Evolutionary conservation across 2,329 filamentous ascomycete genomes (phyloP).

Genomic region (Kalmusia sp.): DNA sequence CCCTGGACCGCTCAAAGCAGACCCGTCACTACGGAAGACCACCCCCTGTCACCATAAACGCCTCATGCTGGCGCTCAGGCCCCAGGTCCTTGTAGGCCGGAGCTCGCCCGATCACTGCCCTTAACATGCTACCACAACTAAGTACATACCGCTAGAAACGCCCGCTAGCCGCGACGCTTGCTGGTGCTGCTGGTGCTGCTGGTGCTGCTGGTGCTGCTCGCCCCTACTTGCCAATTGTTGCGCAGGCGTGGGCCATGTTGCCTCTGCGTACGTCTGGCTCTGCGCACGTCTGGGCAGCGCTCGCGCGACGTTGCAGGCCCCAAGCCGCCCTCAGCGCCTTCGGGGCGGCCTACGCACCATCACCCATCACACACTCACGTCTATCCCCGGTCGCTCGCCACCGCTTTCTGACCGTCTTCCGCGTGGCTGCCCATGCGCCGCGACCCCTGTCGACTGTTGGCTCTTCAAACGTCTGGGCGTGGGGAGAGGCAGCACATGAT

Average conservation of each 20-base stretch:
- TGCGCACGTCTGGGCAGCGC: too few relatives aligned
- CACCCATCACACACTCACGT: not conserved
- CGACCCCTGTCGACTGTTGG: conserved; percentile 14
- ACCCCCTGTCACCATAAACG: conserved; percentile 8
- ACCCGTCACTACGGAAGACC: conserved; percentile 10
- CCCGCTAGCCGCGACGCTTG: conserved; percentile 5
- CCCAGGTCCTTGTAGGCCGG: conserved; percentile 9
- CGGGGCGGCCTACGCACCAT: not conserved
- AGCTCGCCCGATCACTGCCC: conserved; percentile 10
- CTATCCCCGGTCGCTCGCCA: conserved; percentile 10
- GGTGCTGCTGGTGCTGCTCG: too few relatives aligned
- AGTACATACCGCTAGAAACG: conserved; percentile 4
- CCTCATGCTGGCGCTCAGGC: conserved; percentile 2
- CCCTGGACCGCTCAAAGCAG: conserved; percentile 9
- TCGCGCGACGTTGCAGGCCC: too few relatives aligned
- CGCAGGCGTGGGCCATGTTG: too few relatives aligned
- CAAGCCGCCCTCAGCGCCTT: too few relatives aligned
- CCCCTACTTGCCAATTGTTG: too few relatives aligned
- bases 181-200: too few relatives aligned
- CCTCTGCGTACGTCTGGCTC: too few relatives aligned
- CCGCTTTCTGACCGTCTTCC: conserved; percentile 12
- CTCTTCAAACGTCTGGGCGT: conserved; percentile 36
- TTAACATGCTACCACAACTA: conserved; percentile 6
- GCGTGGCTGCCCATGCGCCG: conserved; percentile 23
- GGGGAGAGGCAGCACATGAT: conserved; percentile 43